Evolutionary conservation across 2,329 filamentous ascomycete genomes (phyloP).

Genomic region (Coniochaeta sp.): DNA sequence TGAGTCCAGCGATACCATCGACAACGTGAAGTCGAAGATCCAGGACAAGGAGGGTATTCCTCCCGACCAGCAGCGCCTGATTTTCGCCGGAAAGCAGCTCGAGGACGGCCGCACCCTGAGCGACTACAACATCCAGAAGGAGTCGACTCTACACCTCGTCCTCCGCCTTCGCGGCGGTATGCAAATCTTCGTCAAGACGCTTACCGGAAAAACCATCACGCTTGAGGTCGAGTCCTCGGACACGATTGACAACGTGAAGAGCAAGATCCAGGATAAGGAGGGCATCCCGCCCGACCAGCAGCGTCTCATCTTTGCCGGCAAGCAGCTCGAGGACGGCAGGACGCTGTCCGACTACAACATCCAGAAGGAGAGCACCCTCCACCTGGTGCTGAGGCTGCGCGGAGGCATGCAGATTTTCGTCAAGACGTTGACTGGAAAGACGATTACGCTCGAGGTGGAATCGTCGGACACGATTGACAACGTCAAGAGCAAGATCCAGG

Average conservation of each 20-base stretch:
- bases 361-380: constrained; percentile 81
- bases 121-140: constrained; percentile 96
- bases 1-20: constrained; percentile 83
- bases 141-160: constrained; percentile 77
- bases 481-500: constrained; percentile 88
- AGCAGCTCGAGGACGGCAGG: constrained; percentile 88
- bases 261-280: constrained; percentile 89
- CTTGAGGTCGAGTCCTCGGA: constrained; percentile 84
- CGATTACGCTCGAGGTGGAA: constrained; percentile 87
- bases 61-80: constrained; percentile 90
- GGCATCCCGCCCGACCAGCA: constrained; percentile 94
- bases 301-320: constrained; percentile 87
- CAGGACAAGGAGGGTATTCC: constrained; percentile 98
- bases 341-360: constrained; percentile 96
- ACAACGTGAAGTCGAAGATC: constrained; percentile 96
- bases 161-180: constrained; percentile 85
- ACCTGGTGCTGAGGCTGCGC: constrained; percentile 73
- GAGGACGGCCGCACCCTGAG: constrained; percentile 87
- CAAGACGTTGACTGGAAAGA: constrained; percentile 86
- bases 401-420: constrained; percentile 86
- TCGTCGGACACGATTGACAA: constrained; percentile 90
- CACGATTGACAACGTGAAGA: constrained; percentile 92
- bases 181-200: constrained; percentile 83
- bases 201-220: constrained; percentile 92
- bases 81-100: constrained; percentile 93